Conservation (phyloP, 2,329 filamentous ascomycete genomes). For the Thelonectria rubi region DNA sequence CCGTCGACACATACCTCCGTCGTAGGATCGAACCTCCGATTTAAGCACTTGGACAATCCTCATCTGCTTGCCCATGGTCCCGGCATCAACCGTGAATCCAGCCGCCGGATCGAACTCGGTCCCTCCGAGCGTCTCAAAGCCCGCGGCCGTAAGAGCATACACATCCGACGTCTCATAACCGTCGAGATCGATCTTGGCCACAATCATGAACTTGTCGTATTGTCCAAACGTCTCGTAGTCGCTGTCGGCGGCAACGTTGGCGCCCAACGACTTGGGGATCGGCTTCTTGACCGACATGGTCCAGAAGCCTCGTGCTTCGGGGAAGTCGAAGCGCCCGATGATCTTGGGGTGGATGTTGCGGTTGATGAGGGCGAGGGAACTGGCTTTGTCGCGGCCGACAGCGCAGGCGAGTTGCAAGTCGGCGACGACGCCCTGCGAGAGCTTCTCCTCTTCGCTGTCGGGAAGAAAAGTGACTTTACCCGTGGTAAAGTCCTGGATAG, state of each 20-base stretch:
- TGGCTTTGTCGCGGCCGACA: slow-evolving; percentile 71
- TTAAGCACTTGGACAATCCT: slow-evolving; percentile 88
- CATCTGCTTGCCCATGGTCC: slow-evolving; percentile 80
- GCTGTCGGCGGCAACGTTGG: slow-evolving; percentile 58
- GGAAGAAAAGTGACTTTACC: slow-evolving; percentile 63
- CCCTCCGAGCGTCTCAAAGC: slow-evolving; percentile 78
- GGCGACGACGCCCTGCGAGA: slow-evolving; percentile 57
- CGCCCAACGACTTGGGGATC: slow-evolving; percentile 66
- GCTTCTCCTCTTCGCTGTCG: slow-evolving; percentile 56
- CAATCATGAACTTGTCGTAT: slow-evolving; percentile 83
- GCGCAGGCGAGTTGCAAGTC: slow-evolving; percentile 68
- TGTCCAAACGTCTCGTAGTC: slow-evolving; percentile 68
- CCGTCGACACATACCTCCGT: slow-evolving; percentile 74
- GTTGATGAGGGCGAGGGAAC: slow-evolving; percentile 79
- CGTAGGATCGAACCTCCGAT: slow-evolving; percentile 89
- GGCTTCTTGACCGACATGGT: slow-evolving; percentile 76
- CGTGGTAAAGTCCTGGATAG: slow-evolving; percentile 78
- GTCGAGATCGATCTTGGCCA: slow-evolving; percentile 75
- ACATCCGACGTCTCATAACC: slow-evolving; percentile 82
- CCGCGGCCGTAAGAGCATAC: slow-evolving; percentile 76
- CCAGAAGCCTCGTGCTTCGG: slow-evolving; percentile 82
- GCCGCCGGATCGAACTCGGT: slow-evolving; percentile 93
- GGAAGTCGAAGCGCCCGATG: slow-evolving; percentile 75
- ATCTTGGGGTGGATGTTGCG: slow-evolving; percentile 79
- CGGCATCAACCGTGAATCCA: slow-evolving; percentile 86